phyloP scores from a whole-genome alignment of 2,329 filamentous ascomycete genomes.

The Verticillium nonalfalfae region DNA sequence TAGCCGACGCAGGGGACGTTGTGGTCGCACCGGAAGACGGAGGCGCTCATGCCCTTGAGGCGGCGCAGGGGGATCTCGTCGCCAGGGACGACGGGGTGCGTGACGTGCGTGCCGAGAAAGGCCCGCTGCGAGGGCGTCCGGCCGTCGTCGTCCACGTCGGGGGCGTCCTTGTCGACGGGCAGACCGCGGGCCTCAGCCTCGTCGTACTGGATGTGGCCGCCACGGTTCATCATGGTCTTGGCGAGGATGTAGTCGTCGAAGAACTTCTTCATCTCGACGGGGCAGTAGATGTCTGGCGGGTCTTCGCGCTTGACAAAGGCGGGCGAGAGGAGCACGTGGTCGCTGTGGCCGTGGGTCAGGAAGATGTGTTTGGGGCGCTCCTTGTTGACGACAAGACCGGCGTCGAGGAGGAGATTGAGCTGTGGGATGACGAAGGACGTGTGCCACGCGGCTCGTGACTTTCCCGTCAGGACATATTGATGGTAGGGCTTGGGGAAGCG shows the following conservation, averaged over 20 bases:
- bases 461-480: slow-evolving; percentile 35
- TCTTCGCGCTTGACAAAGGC: slow-evolving; percentile 36
- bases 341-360: slow-evolving; percentile 41
- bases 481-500: slow-evolving; percentile 34
- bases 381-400: slow-evolving; percentile 38
- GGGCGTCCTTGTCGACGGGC: slow-evolving; percentile 2
- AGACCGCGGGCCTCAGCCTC: slow-evolving; percentile 13
- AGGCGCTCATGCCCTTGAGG: slow-evolving; percentile 28
- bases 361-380: slow-evolving; percentile 41
- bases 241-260: slow-evolving; percentile 33
- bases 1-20: slow-evolving; percentile 41
- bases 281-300: slow-evolving; percentile 39
- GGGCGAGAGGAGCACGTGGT: slow-evolving; percentile 35
- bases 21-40: slow-evolving; percentile 38
- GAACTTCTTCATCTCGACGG: slow-evolving; percentile 27
- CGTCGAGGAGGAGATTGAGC: slow-evolving; percentile 42
- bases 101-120: slow-evolving; percentile 30
- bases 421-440: slow-evolving; percentile 44
- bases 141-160: slow-evolving; percentile 6
- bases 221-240: slow-evolving; percentile 33
- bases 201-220: slow-evolving; percentile 24
- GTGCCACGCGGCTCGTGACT: slow-evolving; percentile 43
- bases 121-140: slow-evolving; percentile 11
- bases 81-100: slow-evolving; percentile 26
- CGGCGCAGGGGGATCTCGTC: slow-evolving; percentile 28